Base-by-base conservation (phyloP, 106 monocot species). In the Ottelia alismoides region DNA sequence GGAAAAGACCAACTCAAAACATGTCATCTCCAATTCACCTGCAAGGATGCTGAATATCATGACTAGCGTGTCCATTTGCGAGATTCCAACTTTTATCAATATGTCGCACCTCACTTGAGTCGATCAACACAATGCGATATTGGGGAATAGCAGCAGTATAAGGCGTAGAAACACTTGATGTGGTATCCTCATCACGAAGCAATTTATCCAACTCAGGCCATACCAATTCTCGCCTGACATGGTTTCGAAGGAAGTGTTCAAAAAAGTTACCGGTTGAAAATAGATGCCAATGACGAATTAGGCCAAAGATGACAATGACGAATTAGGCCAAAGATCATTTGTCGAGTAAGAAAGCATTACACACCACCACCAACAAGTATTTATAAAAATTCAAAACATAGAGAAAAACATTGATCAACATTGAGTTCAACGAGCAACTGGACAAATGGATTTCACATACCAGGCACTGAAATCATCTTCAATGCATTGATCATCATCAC, bases 401-500 rank as follows among this genome's bases (percentile, higher is more conserved):
- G n/a, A n/a, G n/a, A n/a, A n/a, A n/a, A n/a, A n/a, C n/a, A n/a
- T n/a, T n/a, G n/a, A n/a, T n/a, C n/a, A n/a, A n/a, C n/a, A n/a
- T n/a, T n/a, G n/a, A n/a, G n/a, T n/a, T n/a, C n/a, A n/a, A n/a
- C n/a, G n/a, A n/a, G n/a, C n/a, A n/a, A n/a, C n/a, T n/a, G n/a
- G n/a, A n/a, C n/a, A n/a, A n/a, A n/a, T n/a, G n/a, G n/a, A n/a
- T n/a, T n/a, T 28, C 17, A 29, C 11, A 55, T 55, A 78, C 77
- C 77, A 78, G 49, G 72, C 67, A 25, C 44, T 72, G 55, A 84
- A 84, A 53, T 90, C 89, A 77, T 90, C 89, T 61, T 90, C 89
- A 58, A 90, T 84, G 62, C 80, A 90, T 28, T 90, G 89, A 72
- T 90, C 89, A 90, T 90, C 89, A 70, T 90, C 89, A 30, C 89